Evolutionary conservation across 176 grass and related monocot species (phyloP).

Genomic region (Canna indica): DNA sequence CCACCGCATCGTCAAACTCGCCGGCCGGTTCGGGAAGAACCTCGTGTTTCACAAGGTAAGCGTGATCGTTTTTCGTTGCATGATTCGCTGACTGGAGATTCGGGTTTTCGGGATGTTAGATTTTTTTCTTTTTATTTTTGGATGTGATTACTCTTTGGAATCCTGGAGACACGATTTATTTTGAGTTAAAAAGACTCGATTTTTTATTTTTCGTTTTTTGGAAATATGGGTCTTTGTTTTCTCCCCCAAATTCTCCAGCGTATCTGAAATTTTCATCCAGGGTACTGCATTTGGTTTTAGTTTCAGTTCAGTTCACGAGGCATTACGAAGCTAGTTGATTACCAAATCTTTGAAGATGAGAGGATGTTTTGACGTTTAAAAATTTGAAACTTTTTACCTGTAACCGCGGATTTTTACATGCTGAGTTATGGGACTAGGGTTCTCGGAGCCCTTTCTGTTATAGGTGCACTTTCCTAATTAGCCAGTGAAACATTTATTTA

Average conservation of each 20-base stretch:
- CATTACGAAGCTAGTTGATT: neutral
- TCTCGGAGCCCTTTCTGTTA: neutral
- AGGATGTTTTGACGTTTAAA: neutral
- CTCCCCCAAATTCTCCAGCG: neutral
- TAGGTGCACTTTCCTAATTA: neutral
- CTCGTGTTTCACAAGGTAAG: neutral
- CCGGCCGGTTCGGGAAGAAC: conserved; percentile 10
- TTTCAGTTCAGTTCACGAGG: neutral
- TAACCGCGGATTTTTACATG: neutral
- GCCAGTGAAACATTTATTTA: neutral
- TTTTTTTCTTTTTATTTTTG: neutral
- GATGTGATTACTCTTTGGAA: neutral
- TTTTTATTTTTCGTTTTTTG: neutral
- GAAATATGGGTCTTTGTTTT: neutral
- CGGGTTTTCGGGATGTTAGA: neutral
- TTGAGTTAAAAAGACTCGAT: neutral
- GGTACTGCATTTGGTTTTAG: neutral
- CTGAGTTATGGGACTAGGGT: neutral
- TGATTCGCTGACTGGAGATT: neutral
- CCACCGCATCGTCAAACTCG: neutral
- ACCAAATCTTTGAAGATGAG: neutral
- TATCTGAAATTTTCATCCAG: neutral
- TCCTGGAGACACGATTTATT: neutral
- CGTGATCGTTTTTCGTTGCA: neutral
- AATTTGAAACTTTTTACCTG: neutral